Conservation (phyloP, 805 yeast genomes). For the Pichia californica region DNA sequence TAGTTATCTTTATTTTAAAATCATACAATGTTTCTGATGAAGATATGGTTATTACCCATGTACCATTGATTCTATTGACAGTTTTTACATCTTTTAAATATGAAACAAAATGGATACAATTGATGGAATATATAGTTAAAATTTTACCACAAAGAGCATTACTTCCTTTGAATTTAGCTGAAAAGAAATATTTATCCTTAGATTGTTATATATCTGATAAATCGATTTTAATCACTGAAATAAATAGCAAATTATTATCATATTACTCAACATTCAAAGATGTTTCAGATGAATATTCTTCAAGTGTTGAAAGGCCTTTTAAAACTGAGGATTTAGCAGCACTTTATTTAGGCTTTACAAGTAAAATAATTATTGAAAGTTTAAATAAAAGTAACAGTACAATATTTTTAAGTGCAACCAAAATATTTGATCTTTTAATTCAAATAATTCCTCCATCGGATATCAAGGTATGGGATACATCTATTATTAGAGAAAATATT, state of each 20-base stretch:
- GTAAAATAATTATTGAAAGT: slow-evolving; percentile 17
- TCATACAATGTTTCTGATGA: slow-evolving; percentile 78
- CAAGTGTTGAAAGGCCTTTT: slow-evolving; percentile 29
- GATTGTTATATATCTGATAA: slow-evolving; percentile 5
- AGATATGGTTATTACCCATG: slow-evolving; percentile 71
- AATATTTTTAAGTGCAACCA: slow-evolving; percentile 29
- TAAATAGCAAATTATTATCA: slow-evolving; percentile 11
- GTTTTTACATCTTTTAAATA: slow-evolving; percentile 29
- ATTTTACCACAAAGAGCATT: slow-evolving; percentile 60
- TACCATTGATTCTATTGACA: slow-evolving; percentile 61
- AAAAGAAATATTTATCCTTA: slow-evolving; percentile 11
- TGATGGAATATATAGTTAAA: slow-evolving; percentile 40
- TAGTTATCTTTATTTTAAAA: slow-evolving; percentile 53
- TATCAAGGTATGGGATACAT: slow-evolving; percentile 26
- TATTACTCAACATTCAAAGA: slow-evolving; percentile 13
- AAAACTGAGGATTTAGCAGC: slow-evolving; percentile 39
- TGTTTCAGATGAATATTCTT: background rate
- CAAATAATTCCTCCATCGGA: slow-evolving; percentile 40
- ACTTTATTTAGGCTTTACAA: slow-evolving; percentile 30
- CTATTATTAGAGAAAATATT: slow-evolving; percentile 23
- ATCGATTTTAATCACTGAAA: slow-evolving; percentile 9
- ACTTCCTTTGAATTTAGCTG: slow-evolving; percentile 44
- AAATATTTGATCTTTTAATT: slow-evolving; percentile 31
- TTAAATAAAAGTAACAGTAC: slow-evolving; percentile 13
- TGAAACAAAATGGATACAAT: slow-evolving; percentile 30